These are phyloP conservation scores for Fusarium chlamydosporum DNA, from an alignment of 2,329 filamentous ascomycete genomes.

Conservation along the genomic window DNA sequence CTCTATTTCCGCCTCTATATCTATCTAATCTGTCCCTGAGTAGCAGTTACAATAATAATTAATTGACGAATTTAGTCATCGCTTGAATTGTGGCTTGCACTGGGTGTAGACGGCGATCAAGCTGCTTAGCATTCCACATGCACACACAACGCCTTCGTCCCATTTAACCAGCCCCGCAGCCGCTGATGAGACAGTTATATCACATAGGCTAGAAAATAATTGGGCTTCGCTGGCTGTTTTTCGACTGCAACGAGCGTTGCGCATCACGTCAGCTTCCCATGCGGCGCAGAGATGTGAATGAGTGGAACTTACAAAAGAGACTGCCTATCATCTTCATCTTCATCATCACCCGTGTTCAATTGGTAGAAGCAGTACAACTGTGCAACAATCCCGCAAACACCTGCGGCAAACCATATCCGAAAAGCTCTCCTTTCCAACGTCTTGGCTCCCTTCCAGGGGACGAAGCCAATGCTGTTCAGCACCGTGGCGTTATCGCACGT, in stretches of 20 bases:
- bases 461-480: conserved; percentile 33
- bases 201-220: conserved; percentile 7
- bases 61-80: conserved; percentile 6
- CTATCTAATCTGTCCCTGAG: neutral
- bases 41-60: neutral
- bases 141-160: conserved; percentile 24
- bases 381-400: conserved; percentile 8
- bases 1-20: conserved; percentile 12
- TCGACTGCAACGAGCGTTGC: neutral
- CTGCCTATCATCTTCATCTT: conserved; percentile 8
- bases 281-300: neutral
- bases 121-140: conserved; percentile 26
- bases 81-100: neutral
- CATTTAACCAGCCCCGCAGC: conserved; percentile 21
- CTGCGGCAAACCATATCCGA: conserved; percentile 27
- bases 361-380: conserved; percentile 28
- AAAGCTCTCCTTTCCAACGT: conserved; percentile 17
- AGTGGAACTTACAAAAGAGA: conserved; percentile 17
- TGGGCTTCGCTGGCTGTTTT: conserved; percentile 19
- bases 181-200: conserved; percentile 27
- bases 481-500: conserved; percentile 27
- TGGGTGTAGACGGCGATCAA: conserved; percentile 14
- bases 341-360: neutral
- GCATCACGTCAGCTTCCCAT: conserved; percentile 22
- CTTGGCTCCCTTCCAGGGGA: conserved; percentile 28